Evolutionary conservation across 2,329 filamentous ascomycete genomes (phyloP), one percentile per base, ranked within the genome.

Genomic region (Sarocladium brachiariae): DNA sequence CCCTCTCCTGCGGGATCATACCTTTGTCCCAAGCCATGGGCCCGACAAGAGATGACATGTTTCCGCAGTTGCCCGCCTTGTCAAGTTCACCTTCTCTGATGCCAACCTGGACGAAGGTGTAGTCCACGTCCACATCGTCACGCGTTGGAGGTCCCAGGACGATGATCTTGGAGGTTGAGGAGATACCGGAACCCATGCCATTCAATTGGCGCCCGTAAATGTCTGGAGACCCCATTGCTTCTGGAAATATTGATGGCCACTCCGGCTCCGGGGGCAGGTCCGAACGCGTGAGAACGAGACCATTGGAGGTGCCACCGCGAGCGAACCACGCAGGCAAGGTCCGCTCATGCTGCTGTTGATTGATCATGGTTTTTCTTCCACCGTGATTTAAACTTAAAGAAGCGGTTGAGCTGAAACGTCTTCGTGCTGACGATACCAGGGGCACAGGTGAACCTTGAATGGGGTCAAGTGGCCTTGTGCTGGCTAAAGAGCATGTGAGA

Each of bases 1-100:
- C 30, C 46, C 41, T 52, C 18, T 45, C 54, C 1, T 51, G 49
- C 11, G 50, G 33, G 5, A 65, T 49, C 50, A 67, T 50, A 10
- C 62, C 64, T 53, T 57, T 55, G 47, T 68, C 65, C 61, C 63
- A 66, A 2, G 60, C 60, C 38, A 59, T 58, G 0, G 86, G 84
- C 0, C 84, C 86, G 41, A 89, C 75, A 0, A 80, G 75, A 35
- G 77, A 74, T 5, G 73, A 80, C 82, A 89, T 85, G 62, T 89
- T 89, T n/a, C 86, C 86, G 61, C 85, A 89, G 58, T 88, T 89
- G 21, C 84, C 81, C 0, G 81, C 80, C 58, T 80, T 76, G 58
- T 89, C 85, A 2, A 89, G 72, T 27, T 70, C 66, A 4, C 70
- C 69, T 56, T 83, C 74, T 49, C 76, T 76, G 50, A 89, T 76